Percentiles rank a stretch among this genome's conserved stretches.
These are phyloP conservation scores for Laetiporus sulphureus DNA, from an alignment of 1,284 basidiomycete genomes.

Conservation along the genomic window DNA sequence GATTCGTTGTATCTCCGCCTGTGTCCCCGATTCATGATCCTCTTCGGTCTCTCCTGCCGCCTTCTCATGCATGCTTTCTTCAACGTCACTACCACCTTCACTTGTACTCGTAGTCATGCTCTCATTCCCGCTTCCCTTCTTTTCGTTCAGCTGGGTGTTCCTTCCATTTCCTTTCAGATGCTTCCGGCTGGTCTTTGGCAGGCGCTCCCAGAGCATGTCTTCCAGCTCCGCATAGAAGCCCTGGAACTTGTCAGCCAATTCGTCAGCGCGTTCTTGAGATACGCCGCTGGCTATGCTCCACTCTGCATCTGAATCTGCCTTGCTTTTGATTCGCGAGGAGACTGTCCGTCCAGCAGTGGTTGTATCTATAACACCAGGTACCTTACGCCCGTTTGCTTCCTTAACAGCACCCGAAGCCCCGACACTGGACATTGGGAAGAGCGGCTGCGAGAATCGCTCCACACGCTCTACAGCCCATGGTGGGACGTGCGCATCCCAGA, in stretches of 20 bases:
- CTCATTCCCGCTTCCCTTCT: conserved; percentile 19
- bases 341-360: background rate
- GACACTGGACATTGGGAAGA: conserved; percentile 13
- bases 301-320: background rate
- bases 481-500: conserved; percentile 34
- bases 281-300: conserved; percentile 2
- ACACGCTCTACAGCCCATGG: conserved; percentile 64
- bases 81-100: conserved; percentile 21
- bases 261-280: conserved; percentile 16
- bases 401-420: background rate
- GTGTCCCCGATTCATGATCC: conserved; percentile 24
- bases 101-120: conserved; percentile 5
- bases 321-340: background rate
- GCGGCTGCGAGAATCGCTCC: conserved; percentile 38
- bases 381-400: background rate
- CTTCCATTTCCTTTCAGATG: conserved; percentile 14
- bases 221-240: conserved; percentile 65
- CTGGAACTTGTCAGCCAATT: conserved; percentile 58
- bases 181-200: conserved; percentile 14
- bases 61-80: conserved; percentile 26
- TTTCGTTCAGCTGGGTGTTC: conserved; percentile 12
- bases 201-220: conserved; percentile 37
- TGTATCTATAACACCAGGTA: background rate
- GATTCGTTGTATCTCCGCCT: conserved; percentile 43
- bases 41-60: conserved; percentile 21